phyloP scores from a whole-genome alignment of 352 stramenopile species.

The Pythium volutum region DNA sequence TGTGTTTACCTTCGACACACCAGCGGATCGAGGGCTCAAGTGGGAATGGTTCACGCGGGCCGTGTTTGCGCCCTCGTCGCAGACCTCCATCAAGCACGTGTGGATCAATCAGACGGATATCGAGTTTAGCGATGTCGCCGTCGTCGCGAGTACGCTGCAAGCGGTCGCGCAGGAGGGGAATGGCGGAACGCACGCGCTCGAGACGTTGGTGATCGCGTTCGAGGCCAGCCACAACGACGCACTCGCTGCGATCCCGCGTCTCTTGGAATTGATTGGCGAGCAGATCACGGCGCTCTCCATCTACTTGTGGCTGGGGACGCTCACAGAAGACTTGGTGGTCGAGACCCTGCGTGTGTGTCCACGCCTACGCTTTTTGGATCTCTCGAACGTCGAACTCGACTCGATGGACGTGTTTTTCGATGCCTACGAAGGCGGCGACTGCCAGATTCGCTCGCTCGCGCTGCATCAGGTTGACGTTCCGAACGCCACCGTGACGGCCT shows the following conservation, averaged over 20 bases:
- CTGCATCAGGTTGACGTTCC: slow-evolving; percentile 9
- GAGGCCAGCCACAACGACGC: neutral
- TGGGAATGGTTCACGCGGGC: slow-evolving; percentile 12
- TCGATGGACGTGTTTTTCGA: slow-evolving; percentile 21
- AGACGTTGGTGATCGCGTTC: slow-evolving; percentile 1
- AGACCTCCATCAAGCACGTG: slow-evolving; percentile 18
- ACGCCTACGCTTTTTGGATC: slow-evolving; percentile 4
- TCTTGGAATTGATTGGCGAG: neutral
- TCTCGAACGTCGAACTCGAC: slow-evolving; percentile 9
- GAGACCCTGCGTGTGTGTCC: slow-evolving; percentile 1
- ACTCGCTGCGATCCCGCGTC: neutral
- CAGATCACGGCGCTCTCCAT: slow-evolving; percentile 1
- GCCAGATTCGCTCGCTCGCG: slow-evolving; percentile 11
- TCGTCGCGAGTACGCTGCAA: neutral
- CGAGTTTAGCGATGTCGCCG: neutral
- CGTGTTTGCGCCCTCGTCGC: neutral
- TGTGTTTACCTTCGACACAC: slow-evolving; percentile 12
- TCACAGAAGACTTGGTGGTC: neutral
- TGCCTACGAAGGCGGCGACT: slow-evolving; percentile 8
- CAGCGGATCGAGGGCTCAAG: neutral
- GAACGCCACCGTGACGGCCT: slow-evolving; percentile 1
- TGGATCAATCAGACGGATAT: slow-evolving; percentile 13
- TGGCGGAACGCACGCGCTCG: neutral
- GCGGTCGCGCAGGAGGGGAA: neutral
- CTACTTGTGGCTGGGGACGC: slow-evolving; percentile 3